Evolutionary conservation across 2,329 filamentous ascomycete species (phyloP).

Genomic region (Penicillium sumatraense): DNA sequence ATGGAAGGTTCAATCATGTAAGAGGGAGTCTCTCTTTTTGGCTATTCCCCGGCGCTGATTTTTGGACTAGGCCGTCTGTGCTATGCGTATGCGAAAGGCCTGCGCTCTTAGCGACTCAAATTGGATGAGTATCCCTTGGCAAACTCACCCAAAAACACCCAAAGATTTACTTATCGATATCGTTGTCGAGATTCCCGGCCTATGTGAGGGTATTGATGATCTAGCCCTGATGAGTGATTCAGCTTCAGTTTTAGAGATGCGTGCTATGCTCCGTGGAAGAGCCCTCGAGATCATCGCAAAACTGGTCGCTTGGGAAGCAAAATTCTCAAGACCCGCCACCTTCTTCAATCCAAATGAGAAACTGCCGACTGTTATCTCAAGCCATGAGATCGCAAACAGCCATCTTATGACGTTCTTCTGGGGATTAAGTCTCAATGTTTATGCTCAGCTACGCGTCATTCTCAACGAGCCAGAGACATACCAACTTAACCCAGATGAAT

Average conservation of each 20-base stretch:
- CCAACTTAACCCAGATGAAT: neutral
- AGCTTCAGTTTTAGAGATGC: neutral
- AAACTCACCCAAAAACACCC: conserved; percentile 3
- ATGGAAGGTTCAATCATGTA: conserved; percentile 10
- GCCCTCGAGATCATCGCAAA: neutral
- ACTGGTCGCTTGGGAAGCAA: neutral
- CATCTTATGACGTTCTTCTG: conserved; percentile 6
- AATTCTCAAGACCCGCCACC: neutral
- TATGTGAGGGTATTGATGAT: conserved; percentile 7
- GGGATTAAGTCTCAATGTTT: conserved; percentile 1
- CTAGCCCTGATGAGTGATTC: neutral
- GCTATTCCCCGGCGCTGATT: neutral
- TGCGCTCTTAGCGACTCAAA: neutral
- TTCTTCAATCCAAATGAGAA: neutral
- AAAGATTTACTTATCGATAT: conserved; percentile 13
- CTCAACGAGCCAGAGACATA: neutral
- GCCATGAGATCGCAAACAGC: neutral
- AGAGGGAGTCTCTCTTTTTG: neutral
- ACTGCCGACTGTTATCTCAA: neutral
- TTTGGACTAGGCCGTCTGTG: conserved; percentile 1
- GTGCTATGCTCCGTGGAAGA: neutral
- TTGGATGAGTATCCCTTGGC: conserved; percentile 9
- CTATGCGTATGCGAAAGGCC: neutral
- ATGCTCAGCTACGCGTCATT: neutral
- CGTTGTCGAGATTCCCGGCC: conserved; percentile 1